Evolutionary conservation across 495 filamentous ascomycete genomes (phyloP).

Genomic region (Trichoderma reesei): DNA sequence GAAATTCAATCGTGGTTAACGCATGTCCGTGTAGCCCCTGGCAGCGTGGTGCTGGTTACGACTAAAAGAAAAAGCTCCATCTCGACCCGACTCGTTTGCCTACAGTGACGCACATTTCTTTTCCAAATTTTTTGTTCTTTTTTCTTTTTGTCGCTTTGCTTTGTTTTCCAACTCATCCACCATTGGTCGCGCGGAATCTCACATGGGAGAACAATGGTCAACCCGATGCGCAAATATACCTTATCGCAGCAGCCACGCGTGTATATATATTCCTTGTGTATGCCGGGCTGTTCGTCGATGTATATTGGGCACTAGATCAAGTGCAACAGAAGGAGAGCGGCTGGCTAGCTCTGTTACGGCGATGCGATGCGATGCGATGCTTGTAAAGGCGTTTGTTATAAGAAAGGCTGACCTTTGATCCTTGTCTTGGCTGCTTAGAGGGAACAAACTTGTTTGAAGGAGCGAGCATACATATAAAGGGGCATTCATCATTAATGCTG

Average conservation of each 20-base stretch:
- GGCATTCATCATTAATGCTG: neutral
- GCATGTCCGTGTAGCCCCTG: constrained; percentile 29
- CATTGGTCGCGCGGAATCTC: neutral
- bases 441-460: neutral
- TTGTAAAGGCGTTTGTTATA: constrained; percentile 4
- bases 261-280: neutral
- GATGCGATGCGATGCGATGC: constrained; percentile 6
- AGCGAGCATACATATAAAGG: neutral
- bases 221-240: neutral
- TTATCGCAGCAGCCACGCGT: neutral
- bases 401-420: constrained; percentile 2
- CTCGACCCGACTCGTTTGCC: neutral
- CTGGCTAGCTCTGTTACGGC: neutral
- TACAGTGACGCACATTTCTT: neutral
- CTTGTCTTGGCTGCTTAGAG: neutral
- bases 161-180: neutral
- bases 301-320: neutral
- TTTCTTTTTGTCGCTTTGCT: neutral
- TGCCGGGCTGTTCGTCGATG: neutral
- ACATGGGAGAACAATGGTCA: neutral
- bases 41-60: constrained; percentile 49
- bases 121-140: neutral
- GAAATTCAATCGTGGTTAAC: constrained; percentile 13
- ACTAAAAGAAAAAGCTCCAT: constrained; percentile 14
- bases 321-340: neutral